These are phyloP conservation scores for Penicillium sp. DNA, from an alignment of 2,329 filamentous ascomycete species.

Conservation along the genomic window DNA sequence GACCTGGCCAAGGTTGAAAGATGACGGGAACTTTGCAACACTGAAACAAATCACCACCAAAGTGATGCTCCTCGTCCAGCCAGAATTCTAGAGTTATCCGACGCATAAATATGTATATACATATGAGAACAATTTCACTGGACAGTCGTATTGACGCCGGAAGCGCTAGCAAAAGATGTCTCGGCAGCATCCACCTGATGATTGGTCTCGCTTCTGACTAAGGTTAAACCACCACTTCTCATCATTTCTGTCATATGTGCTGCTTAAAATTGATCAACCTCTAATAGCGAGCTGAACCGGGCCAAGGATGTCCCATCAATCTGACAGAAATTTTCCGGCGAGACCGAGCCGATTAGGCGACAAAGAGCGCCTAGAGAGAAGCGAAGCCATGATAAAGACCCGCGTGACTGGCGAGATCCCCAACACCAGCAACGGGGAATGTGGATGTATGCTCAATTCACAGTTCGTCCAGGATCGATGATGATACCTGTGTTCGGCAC, in stretches of 20 bases:
- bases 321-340: constrained; percentile 23
- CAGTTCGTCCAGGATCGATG: no score
- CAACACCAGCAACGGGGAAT: neutral
- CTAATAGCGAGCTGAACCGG: constrained; percentile 59
- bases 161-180: constrained; percentile 49
- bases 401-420: neutral
- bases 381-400: neutral
- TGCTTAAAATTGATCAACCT: constrained; percentile 43
- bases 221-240: neutral
- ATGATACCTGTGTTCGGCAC: neutral
- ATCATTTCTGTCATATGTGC: constrained; percentile 1
- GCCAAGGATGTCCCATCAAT: constrained; percentile 53
- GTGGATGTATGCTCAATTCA: neutral
- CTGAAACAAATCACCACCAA: constrained; percentile 58
- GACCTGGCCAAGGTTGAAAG: constrained; percentile 49
- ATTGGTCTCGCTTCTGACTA: constrained; percentile 53
- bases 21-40: constrained; percentile 52
- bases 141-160: constrained; percentile 51
- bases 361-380: neutral
- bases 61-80: constrained; percentile 52
- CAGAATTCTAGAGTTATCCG: constrained; percentile 45
- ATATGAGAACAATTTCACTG: constrained; percentile 42
- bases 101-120: constrained; percentile 29
- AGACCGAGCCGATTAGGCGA: constrained; percentile 3
- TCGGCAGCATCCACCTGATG: constrained; percentile 43